Evolutionary conservation across 2,329 filamentous ascomycete species (phyloP), one percentile per base, ranked within the genome.

Genomic region (Pyrenochaeta sp.): DNA sequence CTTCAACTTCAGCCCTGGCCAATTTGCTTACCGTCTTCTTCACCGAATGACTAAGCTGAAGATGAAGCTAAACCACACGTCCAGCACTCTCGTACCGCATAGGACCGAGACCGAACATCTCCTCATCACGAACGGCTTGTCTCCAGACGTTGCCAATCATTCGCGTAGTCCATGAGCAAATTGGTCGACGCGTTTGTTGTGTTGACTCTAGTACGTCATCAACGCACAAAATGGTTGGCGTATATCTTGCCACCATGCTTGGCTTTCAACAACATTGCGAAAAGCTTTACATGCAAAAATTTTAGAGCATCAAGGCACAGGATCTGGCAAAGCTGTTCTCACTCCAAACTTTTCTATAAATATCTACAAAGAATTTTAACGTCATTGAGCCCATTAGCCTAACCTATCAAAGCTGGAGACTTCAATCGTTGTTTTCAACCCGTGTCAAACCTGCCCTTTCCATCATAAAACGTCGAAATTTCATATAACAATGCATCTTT

Each of bases 201-300:
- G 42, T 53, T 50, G 45, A 58, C 46, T 50, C 9, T 45, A n/a
- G 22, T n/a, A 42, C 51, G 51, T 58, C 56, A 54, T 48, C 15
- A 47, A n/a, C 42, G 42, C 42, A 39, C 36, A 19, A 39, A 39
- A 39, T 39, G 36, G 13, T 39, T 10, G 36, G 4, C n/a, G 36
- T 13, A 13, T 12, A 8, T 36, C 36, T 39, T 2, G 19, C 19
- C 19, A 19, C 19, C 19, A 19, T 19, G 19, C 19, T 39, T 19
- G 36, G 15, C 15, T 13, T 12, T 5, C 13, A 10, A 5, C 15
- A 39, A 6, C 15, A 39, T 8, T 13, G 15, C 36, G 15, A 39
- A 39, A 6, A 19, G 4, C 15, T 8, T 5, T 13, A 39, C 13
- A 19, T 39, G 13, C 36, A 5, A n/a, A 39, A 19, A 3, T 5